Conservation (phyloP, 2,329 filamentous ascomycete species). For the Phaeosphaeria sp. region DNA sequence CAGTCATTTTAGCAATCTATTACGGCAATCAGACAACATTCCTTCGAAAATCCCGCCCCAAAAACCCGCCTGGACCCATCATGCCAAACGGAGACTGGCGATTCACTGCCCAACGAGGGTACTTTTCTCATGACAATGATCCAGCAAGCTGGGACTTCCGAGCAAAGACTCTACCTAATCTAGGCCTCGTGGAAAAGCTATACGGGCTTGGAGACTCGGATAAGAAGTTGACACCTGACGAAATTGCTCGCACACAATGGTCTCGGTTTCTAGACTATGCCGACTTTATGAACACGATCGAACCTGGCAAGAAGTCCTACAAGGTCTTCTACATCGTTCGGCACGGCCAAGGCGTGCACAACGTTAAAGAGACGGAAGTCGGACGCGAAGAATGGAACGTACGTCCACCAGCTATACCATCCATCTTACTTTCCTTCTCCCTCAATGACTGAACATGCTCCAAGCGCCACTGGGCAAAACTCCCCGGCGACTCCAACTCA, state of each 20-base stretch:
- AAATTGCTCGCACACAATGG: constrained; percentile 58
- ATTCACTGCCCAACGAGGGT: constrained; percentile 16
- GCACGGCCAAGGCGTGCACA: constrained; percentile 70
- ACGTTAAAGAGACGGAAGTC: constrained; percentile 67
- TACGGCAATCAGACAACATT: not conserved
- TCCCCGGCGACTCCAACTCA: constrained; percentile 65
- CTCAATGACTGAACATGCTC: constrained; percentile 14
- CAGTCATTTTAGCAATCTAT: not conserved
- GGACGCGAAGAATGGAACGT: constrained; percentile 71
- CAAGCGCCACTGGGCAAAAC: constrained; percentile 65
- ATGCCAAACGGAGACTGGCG: constrained; percentile 5
- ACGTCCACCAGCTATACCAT: constrained; percentile 29
- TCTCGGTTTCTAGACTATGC: constrained; percentile 64
- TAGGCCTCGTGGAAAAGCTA: constrained; percentile 68
- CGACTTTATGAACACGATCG: constrained; percentile 56
- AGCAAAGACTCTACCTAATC: constrained; percentile 37
- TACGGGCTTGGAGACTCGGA: constrained; percentile 53
- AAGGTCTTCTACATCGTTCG: constrained; percentile 70
- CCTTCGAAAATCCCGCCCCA: not conserved
- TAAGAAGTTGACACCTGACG: constrained; percentile 24
- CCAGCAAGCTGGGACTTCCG: constrained; percentile 19
- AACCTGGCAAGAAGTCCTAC: constrained; percentile 56
- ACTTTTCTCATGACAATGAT: constrained; percentile 23
- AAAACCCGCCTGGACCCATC: not conserved
- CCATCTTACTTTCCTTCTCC: not conserved